A percentile compares a stretch with the other conserved stretches of the same genome.
phyloP scores from a whole-genome alignment of 345 rosid genomes.

The Anastatica hierochuntica region DNA sequence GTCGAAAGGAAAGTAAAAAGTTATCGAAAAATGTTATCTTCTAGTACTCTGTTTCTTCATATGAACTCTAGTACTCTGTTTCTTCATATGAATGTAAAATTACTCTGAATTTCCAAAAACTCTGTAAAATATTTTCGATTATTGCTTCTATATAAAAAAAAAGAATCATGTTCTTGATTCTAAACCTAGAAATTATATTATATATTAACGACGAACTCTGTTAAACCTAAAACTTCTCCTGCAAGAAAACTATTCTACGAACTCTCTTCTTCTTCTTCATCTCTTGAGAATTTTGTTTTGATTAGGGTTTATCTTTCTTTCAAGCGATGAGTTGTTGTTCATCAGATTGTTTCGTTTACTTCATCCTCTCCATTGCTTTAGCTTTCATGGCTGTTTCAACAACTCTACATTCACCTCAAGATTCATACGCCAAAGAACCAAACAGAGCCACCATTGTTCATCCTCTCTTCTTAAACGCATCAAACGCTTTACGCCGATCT shows the following conservation, averaged over 20 bases:
- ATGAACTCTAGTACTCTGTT: no score
- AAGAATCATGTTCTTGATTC: no score
- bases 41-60: no score
- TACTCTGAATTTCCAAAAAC: no score
- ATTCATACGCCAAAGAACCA: constrained; percentile 1
- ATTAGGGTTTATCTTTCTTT: neutral
- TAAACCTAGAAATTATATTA: no score
- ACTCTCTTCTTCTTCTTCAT: constrained; percentile 17
- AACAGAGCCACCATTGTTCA: constrained; percentile 16
- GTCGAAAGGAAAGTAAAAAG: constrained; percentile 34
- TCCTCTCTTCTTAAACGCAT: constrained; percentile 41
- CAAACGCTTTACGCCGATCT: constrained; percentile 40
- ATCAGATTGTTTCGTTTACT: constrained; percentile 43
- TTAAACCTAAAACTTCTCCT: neutral
- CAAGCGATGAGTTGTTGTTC: constrained; percentile 21
- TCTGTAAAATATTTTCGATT: no score
- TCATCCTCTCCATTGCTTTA: constrained; percentile 43
- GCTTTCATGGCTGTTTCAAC: constrained; percentile 63
- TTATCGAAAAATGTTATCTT: no score
- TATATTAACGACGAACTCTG: neutral
- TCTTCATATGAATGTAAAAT: no score
- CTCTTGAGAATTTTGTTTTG: neutral
- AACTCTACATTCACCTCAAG: constrained; percentile 29
- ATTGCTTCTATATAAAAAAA: no score
- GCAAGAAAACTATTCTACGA: constrained; percentile 3